phyloP scores from a whole-genome alignment of 1,284 basidiomycete genomes.

The Trichosporon sp. region DNA sequence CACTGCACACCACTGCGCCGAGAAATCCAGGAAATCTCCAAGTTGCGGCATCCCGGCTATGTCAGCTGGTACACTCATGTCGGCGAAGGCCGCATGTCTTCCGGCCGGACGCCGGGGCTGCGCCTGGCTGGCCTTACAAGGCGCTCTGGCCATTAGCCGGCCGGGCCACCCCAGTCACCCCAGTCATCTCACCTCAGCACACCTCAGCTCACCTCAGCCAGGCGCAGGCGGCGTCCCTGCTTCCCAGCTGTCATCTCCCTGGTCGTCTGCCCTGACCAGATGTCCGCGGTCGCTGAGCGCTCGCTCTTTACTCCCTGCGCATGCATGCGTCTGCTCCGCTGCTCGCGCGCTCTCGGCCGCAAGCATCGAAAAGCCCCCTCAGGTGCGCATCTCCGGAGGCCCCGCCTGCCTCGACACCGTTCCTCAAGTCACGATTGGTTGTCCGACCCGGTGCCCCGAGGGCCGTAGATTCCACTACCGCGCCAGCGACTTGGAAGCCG shows the following conservation, averaged over 20 bases:
- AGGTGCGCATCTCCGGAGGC: background rate
- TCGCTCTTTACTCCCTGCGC: no score
- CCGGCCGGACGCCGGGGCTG: background rate
- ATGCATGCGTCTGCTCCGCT: background rate
- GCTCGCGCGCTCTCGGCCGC: background rate
- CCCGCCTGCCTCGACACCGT: background rate
- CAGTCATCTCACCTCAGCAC: no score
- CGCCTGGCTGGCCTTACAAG: no score
- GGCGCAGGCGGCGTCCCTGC: no score
- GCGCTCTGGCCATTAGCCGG: no score
- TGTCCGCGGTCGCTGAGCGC: no score
- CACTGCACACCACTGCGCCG: background rate
- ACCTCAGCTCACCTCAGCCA: no score
- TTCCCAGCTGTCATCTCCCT: no score
- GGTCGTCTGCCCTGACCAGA: background rate
- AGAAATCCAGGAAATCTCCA: background rate
- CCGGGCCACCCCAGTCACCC: background rate
- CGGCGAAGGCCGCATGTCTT: background rate
- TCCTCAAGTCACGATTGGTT: background rate
- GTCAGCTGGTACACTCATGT: background rate
- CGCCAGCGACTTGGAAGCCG: background rate
- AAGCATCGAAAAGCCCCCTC: background rate
- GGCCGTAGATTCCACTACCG: background rate
- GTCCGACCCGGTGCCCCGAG: background rate
- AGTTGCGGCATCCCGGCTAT: background rate